phyloP scores from a whole-genome alignment of 2,329 filamentous ascomycete genomes.

The Trichoderma atroviride region DNA sequence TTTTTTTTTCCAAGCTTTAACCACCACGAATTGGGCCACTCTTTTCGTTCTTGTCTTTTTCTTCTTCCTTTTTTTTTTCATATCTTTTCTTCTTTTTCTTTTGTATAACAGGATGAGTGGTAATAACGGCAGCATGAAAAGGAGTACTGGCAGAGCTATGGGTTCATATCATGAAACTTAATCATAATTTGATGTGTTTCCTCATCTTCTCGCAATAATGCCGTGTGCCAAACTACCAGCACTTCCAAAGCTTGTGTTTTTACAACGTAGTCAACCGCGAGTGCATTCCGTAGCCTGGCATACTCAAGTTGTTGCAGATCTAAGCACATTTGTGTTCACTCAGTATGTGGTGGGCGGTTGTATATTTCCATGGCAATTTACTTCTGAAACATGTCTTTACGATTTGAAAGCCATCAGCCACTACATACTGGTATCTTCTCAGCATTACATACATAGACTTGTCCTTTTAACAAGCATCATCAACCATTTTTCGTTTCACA shows the following conservation, averaged over 20 bases:
- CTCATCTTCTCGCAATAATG: neutral
- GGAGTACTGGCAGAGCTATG: neutral
- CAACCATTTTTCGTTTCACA: slow-evolving; percentile 4
- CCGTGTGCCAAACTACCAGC: neutral
- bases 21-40: neutral
- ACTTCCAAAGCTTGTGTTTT: neutral
- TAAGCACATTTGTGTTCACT: neutral
- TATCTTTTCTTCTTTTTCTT: neutral
- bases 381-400: neutral
- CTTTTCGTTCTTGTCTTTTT: neutral
- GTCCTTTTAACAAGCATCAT: neutral
- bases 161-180: neutral
- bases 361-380: neutral
- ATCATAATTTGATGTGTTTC: neutral
- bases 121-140: slow-evolving; percentile 1
- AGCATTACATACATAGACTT: slow-evolving; percentile 4
- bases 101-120: neutral
- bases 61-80: neutral
- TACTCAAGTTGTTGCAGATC: neutral
- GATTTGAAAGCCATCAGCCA: neutral
- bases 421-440: slow-evolving; percentile 13
- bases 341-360: neutral
- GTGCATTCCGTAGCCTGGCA: neutral
- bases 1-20: slow-evolving; percentile 9
- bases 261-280: neutral